Percentiles rank a stretch among this genome's conserved stretches.
phyloP scores from a whole-genome alignment of 2,329 filamentous ascomycete species.

The Raffaelea deltoideospora region DNA sequence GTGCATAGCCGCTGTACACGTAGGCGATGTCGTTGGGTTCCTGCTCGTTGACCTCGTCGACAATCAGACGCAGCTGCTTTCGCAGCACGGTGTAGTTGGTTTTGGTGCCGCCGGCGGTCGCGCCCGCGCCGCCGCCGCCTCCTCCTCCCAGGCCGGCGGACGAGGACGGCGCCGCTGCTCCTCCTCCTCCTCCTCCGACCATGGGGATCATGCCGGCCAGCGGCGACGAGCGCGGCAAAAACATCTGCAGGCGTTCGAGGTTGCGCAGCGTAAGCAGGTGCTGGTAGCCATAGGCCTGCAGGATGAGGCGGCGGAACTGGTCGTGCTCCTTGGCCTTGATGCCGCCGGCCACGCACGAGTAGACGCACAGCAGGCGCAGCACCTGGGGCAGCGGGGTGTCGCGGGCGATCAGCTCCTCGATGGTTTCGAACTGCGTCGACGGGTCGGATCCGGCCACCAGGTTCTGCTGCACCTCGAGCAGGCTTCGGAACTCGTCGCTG shows the following conservation, averaged over 20 bases:
- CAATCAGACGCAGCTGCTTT: conserved; percentile 73
- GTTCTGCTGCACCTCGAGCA: conserved; percentile 91
- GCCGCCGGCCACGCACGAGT: conserved; percentile 79
- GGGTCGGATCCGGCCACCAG: conserved; percentile 82
- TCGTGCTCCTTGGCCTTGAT: conserved; percentile 83
- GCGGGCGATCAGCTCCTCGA: conserved; percentile 88
- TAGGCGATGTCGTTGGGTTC: conserved; percentile 94
- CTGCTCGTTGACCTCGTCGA: conserved; percentile 92
- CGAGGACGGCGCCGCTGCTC: no score
- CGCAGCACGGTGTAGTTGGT: conserved; percentile 86
- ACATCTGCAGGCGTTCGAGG: conserved; percentile 78
- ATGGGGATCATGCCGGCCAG: conserved; percentile 72
- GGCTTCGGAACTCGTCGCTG: conserved; percentile 73
- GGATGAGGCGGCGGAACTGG: conserved; percentile 69
- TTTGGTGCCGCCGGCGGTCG: conserved; percentile 40
- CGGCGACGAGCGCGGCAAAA: conserved; percentile 62
- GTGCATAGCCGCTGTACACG: conserved; percentile 93
- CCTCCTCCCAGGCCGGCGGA: conserved; percentile 25
- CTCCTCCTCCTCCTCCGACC: no score
- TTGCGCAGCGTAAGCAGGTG: conserved; percentile 80
- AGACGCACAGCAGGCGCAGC: conserved; percentile 73
- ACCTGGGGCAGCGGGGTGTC: conserved; percentile 69
- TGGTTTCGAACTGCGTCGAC: conserved; percentile 72
- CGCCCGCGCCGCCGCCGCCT: background rate
- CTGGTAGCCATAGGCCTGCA: conserved; percentile 90